Conservation (phyloP, 1,139 yeast species). For the Taphrina sp. region DNA sequence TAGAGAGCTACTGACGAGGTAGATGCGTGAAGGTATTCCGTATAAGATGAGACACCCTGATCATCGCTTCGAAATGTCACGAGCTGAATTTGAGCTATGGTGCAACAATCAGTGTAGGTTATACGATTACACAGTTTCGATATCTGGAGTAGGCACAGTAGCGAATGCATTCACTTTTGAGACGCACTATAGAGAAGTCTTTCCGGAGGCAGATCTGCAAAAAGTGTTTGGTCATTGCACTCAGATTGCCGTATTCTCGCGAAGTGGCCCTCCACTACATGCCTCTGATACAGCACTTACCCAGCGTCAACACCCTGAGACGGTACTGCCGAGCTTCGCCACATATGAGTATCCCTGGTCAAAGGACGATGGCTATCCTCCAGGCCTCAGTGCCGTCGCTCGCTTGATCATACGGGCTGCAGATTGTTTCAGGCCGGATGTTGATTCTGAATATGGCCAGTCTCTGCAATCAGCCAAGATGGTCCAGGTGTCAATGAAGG, state of each 20-base stretch:
- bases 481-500: not conserved
- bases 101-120: not conserved
- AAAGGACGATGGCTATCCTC: conserved; percentile 14
- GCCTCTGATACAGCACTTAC: not conserved
- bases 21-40: conserved; percentile 4
- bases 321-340: not conserved
- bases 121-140: conserved; percentile 5
- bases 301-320: not conserved
- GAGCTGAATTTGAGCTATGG: conserved; percentile 28
- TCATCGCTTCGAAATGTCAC: conserved; percentile 31
- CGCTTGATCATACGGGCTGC: conserved; percentile 1
- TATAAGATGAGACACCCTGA: conserved; percentile 30
- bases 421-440: conserved; percentile 7
- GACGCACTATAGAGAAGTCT: not conserved
- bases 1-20: too few species aligned
- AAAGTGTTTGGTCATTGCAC: conserved; percentile 13
- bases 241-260: conserved; percentile 14
- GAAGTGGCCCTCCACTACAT: not conserved
- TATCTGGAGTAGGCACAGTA: conserved; percentile 15
- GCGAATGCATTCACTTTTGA: conserved; percentile 17
- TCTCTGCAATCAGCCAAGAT: not conserved
- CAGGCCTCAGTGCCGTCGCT: not conserved
- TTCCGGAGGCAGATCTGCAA: conserved; percentile 1
- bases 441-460: too few species aligned
- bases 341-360: conserved; percentile 12